Percentiles rank a stretch among this genome's conserved stretches.
These are phyloP conservation scores for Paramecium caudatum DNA, from an alignment of 73 alveolate species.

Conservation along the genomic window DNA sequence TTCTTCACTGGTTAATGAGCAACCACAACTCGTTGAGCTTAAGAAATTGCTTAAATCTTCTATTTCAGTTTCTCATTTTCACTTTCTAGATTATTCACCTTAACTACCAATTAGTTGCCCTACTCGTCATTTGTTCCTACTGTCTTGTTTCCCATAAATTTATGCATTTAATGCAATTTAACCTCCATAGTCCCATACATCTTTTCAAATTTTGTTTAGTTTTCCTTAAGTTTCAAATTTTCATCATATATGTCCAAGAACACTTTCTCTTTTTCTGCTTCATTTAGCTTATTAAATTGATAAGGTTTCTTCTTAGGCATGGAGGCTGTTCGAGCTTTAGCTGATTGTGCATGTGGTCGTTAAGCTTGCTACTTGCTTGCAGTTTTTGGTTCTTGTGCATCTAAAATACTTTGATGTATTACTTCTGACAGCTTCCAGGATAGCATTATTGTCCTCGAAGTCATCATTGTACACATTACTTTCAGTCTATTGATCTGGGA, in stretches of 20 bases:
- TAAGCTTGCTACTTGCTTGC: constrained; percentile 13
- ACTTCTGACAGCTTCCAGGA: constrained; percentile 9
- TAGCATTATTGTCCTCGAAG: constrained; percentile 45
- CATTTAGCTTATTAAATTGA: constrained; percentile 57
- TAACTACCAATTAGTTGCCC: not conserved
- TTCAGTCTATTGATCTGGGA: constrained; percentile 47
- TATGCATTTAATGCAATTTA: constrained; percentile 46
- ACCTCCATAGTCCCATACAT: constrained; percentile 40
- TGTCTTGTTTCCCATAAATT: constrained; percentile 30
- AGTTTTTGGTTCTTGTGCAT: constrained; percentile 65
- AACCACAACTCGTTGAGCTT: constrained; percentile 29
- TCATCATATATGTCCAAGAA: constrained; percentile 76
- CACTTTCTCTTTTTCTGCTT: constrained; percentile 76
- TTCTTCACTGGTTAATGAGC: constrained; percentile 17
- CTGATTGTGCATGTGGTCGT: not conserved
- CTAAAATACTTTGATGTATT: not conserved
- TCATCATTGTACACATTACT: constrained; percentile 47
- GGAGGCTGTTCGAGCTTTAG: not conserved
- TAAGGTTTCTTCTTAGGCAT: constrained; percentile 50
- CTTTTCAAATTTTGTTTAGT: constrained; percentile 64
- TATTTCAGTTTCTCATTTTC: constrained; percentile 58
- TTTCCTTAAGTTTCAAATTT: constrained; percentile 72
- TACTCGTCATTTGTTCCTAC: constrained; percentile 14
- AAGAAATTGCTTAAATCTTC: constrained; percentile 33
- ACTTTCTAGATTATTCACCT: constrained; percentile 39